Base-by-base conservation (phyloP, 441 rosid genomes). In the Raphanus hybrid region DNA sequence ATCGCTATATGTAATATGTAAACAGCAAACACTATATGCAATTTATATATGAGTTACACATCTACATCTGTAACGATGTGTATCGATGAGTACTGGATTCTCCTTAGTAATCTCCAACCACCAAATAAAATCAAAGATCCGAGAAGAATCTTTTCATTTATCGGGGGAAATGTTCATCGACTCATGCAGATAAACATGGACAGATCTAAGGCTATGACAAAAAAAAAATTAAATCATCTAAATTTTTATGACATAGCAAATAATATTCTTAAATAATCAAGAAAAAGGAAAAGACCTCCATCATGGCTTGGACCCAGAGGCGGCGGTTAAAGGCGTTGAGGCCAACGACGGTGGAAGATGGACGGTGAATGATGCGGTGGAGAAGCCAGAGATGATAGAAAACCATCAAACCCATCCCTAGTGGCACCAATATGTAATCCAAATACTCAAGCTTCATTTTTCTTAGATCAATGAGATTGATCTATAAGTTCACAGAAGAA, bases 261-360 rank as follows among this genome's bases (percentile, higher is more conserved):
- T 23, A 23, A 23, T 23, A 23, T 23, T 23, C 26, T 23, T 23
- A 23, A 23, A 29, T 29, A 29, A 29, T 3, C 0, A 60, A 0
- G 2, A 12, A 50, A 6, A 20, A 26, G 35, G 35, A 59, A 59
- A 58, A 2, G 12, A 90, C 97, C 94, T 92, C 96, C 97, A 94
- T 94, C 99, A 94, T 94, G 69, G 94, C 92, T 8, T 73, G 86
- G 64, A 91, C 94, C 99, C 99, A 92, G 72, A 87, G 89, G 68
- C 96, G 88, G 79, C 99, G 97, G 75, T 85, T 91, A 73, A 90
- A 82, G 78, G 97, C 87, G 39, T 92, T 94, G 20, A 94, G 79
- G 54, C 97, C 99, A 60, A 94, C 77, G 58, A 90, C 86, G 37
- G 99, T 94, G 45, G 78, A 85, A 70, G 83, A 80, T 8, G 98